These are phyloP conservation scores for Camillea tinctor DNA, from an alignment of 2,329 filamentous ascomycete genomes.

Conservation along the genomic window DNA sequence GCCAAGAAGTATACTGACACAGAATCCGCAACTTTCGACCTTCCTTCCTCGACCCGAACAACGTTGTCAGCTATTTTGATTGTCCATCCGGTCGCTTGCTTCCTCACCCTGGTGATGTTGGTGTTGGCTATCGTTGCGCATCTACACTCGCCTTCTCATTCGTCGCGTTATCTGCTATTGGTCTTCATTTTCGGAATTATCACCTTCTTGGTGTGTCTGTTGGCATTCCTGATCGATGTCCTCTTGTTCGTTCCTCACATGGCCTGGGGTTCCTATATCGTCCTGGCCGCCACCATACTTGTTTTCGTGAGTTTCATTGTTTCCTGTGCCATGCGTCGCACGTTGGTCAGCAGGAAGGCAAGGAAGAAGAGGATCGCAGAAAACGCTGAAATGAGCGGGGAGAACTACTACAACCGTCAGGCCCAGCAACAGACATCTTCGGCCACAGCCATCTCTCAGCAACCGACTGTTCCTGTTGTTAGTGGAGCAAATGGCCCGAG, in stretches of 20 bases:
- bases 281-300: conserved; percentile 83
- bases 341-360: conserved; percentile 88
- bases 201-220: conserved; percentile 76
- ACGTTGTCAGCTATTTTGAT: conserved; percentile 86
- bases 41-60: conserved; percentile 51
- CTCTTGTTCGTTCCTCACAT: conserved; percentile 92
- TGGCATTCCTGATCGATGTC: conserved; percentile 91
- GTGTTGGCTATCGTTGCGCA: conserved; percentile 78
- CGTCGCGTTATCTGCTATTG: conserved; percentile 79
- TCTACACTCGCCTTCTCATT: conserved; percentile 84
- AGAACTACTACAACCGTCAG: conserved; percentile 82
- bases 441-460: conserved; percentile 41
- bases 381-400: conserved; percentile 95
- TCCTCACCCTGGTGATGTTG: conserved; percentile 83
- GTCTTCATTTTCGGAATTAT: conserved; percentile 85
- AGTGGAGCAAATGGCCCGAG: conserved; percentile 53
- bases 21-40: conserved; percentile 49
- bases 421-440: conserved; percentile 50
- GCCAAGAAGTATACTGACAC: conserved; percentile 13
- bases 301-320: conserved; percentile 80
- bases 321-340: conserved; percentile 92
- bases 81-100: conserved; percentile 85
- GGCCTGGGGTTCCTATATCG: conserved; percentile 91
- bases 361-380: conserved; percentile 87
- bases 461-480: conserved; percentile 59